Evolutionary conservation across 495 filamentous ascomycete genomes (phyloP).

Genomic region (Podospora comata): DNA sequence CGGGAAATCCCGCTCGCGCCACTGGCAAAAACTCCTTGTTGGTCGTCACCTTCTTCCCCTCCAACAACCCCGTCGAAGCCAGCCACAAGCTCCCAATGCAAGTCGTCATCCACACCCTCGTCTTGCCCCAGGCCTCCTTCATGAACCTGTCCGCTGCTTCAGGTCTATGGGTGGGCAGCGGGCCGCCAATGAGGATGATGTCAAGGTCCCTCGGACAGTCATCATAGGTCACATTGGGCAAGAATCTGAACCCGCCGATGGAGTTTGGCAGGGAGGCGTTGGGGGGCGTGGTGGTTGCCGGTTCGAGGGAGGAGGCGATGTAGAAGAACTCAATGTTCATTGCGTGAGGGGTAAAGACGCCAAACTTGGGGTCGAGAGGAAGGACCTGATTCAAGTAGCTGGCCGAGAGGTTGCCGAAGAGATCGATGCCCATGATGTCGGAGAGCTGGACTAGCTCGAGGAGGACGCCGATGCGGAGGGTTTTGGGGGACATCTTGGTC

Average conservation of each 20-base stretch:
- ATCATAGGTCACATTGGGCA: conserved; percentile 26
- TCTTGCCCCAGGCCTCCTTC: conserved; percentile 26
- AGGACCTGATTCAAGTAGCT: conserved; percentile 17
- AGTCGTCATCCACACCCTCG: conserved; percentile 27
- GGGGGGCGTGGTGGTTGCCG: conserved; percentile 13
- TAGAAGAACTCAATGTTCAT: conserved; percentile 27
- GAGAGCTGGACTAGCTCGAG: conserved; percentile 26
- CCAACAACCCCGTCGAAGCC: conserved; percentile 20
- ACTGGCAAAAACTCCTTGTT: conserved; percentile 18
- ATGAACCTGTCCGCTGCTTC: conserved; percentile 22
- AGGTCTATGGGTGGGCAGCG: conserved; percentile 23
- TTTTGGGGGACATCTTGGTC: conserved; percentile 8
- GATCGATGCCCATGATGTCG: conserved; percentile 29
- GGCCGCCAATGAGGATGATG: conserved; percentile 25
- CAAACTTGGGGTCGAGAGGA: conserved; percentile 6
- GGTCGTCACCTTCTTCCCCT: conserved; percentile 23
- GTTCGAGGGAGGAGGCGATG: conserved; percentile 25
- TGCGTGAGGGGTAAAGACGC: conserved; percentile 8
- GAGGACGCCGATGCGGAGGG: conserved; percentile 26
- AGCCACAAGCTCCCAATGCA: conserved; percentile 28
- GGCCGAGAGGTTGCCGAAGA: conserved; percentile 25
- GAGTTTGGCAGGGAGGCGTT: not conserved
- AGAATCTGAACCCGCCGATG: conserved; percentile 13
- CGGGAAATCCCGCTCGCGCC: conserved; percentile 18
- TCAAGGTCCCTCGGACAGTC: conserved; percentile 27